Evolutionary conservation across 2,329 filamentous ascomycete genomes (phyloP), one percentile per base, ranked within the genome.

Genomic region (Ceratocystis alfenasii): DNA sequence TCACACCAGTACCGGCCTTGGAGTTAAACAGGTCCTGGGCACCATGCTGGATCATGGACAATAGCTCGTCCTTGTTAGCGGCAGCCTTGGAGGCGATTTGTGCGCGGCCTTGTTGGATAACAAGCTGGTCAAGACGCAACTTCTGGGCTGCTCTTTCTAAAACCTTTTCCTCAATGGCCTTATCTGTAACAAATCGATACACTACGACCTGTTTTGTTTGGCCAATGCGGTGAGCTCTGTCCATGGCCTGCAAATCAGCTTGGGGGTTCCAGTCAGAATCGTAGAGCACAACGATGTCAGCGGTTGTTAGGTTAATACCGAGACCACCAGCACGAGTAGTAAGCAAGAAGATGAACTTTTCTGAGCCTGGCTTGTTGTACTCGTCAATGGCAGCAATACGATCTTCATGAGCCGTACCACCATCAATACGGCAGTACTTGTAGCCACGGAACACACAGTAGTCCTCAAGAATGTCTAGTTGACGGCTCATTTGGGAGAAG

Each of bases 191-290:
- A 71, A 99, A 96, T 68, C 94, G 85, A 78, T 96, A 99, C 2
- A 99, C 94, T 55, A 92, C 83, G 10, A 99, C 94, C 74, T 99
- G 94, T 77, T 99, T 99, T 4, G 90, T 99, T 77, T 99, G 94
- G 48, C 94, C 94, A 71, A 99, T 99, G 78, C 94, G 90, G 78
- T 99, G 94, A 63, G 94, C 94, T 74, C 94, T 89, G 73, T 99
- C 94, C 94, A 99, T 99, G 66, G 94, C 94, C 76, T 99, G 94
- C 68, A 99, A 78, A 84, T 99, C 94, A 20, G 94, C 94, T 76
- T 99, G 94, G 8, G 94, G 94, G 72, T 96, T 97, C 94, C 94
- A 99, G 74, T 99, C 94, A 72, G 92, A 96, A 75, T 99, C 94
- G 73, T 94, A 99, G 5, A 99, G 83, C 36, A 99, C 84, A 67